Conservation (phyloP, 1,284 basidiomycete species). For the Kalmanozyma brasiliensis region DNA sequence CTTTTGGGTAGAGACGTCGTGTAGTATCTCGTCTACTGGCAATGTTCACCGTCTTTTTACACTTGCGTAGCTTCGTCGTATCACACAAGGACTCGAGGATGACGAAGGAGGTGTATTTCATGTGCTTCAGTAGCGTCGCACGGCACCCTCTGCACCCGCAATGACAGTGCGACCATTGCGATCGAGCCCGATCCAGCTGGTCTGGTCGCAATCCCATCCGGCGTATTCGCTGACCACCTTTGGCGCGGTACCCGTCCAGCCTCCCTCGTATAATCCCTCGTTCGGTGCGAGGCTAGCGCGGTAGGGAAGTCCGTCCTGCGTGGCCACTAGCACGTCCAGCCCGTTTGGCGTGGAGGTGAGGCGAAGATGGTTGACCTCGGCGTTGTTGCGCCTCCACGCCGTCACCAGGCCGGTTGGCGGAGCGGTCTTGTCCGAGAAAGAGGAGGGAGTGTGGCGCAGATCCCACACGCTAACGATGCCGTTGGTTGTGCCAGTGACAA, state of each 20-base stretch:
- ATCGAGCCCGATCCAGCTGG: slow-evolving; percentile 34
- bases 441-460: slow-evolving; percentile 69
- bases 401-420: slow-evolving; percentile 25
- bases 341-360: slow-evolving; percentile 3
- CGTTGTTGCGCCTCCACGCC: slow-evolving; percentile 31
- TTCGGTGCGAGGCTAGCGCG: slow-evolving; percentile 15
- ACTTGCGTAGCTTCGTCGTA: too few relatives aligned
- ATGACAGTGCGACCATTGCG: slow-evolving; percentile 20
- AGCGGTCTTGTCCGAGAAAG: background rate
- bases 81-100: too few relatives aligned
- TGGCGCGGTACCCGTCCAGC: slow-evolving; percentile 8
- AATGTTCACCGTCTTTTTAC: too few relatives aligned
- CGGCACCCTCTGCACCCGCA: slow-evolving; percentile 45
- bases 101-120: too few relatives aligned
- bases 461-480: slow-evolving; percentile 76
- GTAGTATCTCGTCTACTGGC: too few relatives aligned
- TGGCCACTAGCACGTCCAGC: slow-evolving; percentile 35
- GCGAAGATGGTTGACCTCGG: slow-evolving; percentile 15
- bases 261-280: background rate
- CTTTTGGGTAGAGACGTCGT: too few relatives aligned
- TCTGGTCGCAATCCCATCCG: slow-evolving; percentile 57
- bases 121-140: slow-evolving; percentile 35
- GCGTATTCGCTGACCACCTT: slow-evolving; percentile 45
- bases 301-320: slow-evolving; percentile 59
- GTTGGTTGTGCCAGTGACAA: slow-evolving; percentile 76